phyloP scores from a whole-genome alignment of 306 rosid species.

The Corylus avellana region DNA sequence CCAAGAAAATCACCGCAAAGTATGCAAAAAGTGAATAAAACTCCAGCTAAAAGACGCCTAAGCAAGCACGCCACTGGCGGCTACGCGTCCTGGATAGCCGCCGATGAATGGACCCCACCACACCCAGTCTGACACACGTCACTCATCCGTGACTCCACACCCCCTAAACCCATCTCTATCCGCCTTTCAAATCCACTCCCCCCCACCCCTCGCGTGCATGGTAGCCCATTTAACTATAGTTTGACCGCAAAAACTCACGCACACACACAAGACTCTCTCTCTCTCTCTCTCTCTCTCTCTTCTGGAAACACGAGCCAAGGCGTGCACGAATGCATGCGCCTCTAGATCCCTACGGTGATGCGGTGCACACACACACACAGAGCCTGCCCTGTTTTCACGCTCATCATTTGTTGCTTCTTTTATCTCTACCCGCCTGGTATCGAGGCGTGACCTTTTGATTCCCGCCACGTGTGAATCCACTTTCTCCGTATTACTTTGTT shows the following conservation, averaged over 20 bases:
- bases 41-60: constrained; percentile 27
- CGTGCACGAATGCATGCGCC: constrained; percentile 56
- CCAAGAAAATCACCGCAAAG: constrained; percentile 5
- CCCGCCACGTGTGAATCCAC: constrained; percentile 22
- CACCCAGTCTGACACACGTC: constrained; percentile 12
- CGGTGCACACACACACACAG: constrained; percentile 23
- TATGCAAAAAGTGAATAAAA: background rate
- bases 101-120: constrained; percentile 30
- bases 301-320: constrained; percentile 45
- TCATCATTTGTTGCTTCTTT: constrained; percentile 24
- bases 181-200: background rate
- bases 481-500: background rate
- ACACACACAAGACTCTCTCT: too few species aligned
- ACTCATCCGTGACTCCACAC: background rate
- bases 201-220: constrained; percentile 34
- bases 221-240: constrained; percentile 41
- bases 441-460: background rate
- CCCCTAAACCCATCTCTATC: background rate
- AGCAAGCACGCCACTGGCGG: constrained; percentile 46
- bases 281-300: background rate
- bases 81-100: constrained; percentile 34
- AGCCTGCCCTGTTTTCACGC: background rate
- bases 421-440: background rate
- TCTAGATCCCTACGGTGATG: constrained; percentile 34
- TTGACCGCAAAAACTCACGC: constrained; percentile 31